Evolutionary conservation across 2,329 filamentous ascomycete genomes (phyloP).

Genomic region (Sclerotiophoma versabilis): DNA sequence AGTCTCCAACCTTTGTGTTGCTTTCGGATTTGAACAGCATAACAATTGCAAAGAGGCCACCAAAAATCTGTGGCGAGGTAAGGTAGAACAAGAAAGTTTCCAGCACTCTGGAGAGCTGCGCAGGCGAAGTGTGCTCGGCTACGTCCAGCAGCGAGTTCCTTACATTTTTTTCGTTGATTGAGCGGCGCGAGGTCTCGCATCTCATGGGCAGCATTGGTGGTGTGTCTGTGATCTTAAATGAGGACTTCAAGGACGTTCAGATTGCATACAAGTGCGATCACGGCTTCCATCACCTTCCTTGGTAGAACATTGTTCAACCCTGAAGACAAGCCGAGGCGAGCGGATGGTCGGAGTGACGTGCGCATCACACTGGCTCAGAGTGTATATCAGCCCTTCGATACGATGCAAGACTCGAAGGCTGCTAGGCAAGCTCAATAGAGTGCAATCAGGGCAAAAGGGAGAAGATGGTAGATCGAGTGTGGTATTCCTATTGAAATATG

Average conservation of each 20-base stretch:
- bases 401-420: not conserved
- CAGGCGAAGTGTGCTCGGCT: slow-evolving; percentile 69
- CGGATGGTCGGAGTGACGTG: not conserved
- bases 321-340: not conserved
- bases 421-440: not conserved
- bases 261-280: slow-evolving; percentile 66
- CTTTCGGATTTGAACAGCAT: too few species aligned
- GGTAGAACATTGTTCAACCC: not conserved
- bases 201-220: not conserved
- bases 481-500: not conserved
- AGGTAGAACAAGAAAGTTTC: slow-evolving; percentile 62
- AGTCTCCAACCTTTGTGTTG: too few species aligned
- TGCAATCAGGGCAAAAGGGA: not conserved
- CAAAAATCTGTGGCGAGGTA: too few species aligned
- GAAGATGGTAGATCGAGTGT: not conserved
- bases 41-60: too few species aligned
- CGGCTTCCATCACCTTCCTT: slow-evolving; percentile 65
- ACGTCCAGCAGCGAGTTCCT: slow-evolving; percentile 74
- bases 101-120: slow-evolving; percentile 65
- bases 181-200: slow-evolving; percentile 63
- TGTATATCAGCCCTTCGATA: not conserved
- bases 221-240: not conserved
- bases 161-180: slow-evolving; percentile 77
- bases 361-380: not conserved
- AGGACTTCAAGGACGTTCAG: slow-evolving; percentile 60